Evolutionary conservation across 306 rosid species (phyloP).

Genomic region (Albizia julibrissin): DNA sequence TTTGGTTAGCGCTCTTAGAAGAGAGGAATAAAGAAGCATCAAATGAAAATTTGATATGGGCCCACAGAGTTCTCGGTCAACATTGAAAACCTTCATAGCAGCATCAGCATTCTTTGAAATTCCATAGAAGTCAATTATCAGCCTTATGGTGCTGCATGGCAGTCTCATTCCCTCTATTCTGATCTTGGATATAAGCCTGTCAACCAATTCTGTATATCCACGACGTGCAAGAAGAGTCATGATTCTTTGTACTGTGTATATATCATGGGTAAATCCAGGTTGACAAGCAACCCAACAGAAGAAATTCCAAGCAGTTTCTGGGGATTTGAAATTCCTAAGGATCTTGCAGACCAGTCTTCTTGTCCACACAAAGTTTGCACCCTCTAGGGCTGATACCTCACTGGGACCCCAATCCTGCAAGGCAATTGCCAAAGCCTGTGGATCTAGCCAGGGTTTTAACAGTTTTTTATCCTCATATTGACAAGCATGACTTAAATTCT

Average conservation of each 20-base stretch:
- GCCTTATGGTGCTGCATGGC: constrained; percentile 71
- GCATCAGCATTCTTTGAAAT: constrained; percentile 77
- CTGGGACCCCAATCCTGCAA: constrained; percentile 62
- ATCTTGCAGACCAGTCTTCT: constrained; percentile 75
- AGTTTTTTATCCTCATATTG: constrained; percentile 38
- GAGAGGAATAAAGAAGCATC: constrained; percentile 78
- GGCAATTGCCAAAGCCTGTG: constrained; percentile 70
- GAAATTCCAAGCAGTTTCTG: constrained; percentile 82
- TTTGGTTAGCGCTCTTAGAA: constrained; percentile 68
- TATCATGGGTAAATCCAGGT: constrained; percentile 78
- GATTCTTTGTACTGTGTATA: constrained; percentile 76
- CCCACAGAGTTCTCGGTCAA: constrained; percentile 57
- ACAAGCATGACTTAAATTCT: constrained; percentile 25
- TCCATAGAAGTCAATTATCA: constrained; percentile 77
- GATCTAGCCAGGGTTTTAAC: constrained; percentile 83
- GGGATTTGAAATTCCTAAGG: constrained; percentile 60
- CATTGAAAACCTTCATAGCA: constrained; percentile 70
- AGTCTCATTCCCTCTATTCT: constrained; percentile 72
- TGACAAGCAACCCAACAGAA: constrained; percentile 80
- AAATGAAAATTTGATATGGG: constrained; percentile 58
- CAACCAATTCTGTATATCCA: constrained; percentile 63
- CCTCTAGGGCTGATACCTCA: constrained; percentile 69
- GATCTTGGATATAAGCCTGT: constrained; percentile 62
- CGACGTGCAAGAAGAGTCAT: constrained; percentile 66
- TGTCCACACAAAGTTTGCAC: constrained; percentile 76